Conservation (phyloP, 345 rosid genomes). For the Arabis alpina region DNA sequence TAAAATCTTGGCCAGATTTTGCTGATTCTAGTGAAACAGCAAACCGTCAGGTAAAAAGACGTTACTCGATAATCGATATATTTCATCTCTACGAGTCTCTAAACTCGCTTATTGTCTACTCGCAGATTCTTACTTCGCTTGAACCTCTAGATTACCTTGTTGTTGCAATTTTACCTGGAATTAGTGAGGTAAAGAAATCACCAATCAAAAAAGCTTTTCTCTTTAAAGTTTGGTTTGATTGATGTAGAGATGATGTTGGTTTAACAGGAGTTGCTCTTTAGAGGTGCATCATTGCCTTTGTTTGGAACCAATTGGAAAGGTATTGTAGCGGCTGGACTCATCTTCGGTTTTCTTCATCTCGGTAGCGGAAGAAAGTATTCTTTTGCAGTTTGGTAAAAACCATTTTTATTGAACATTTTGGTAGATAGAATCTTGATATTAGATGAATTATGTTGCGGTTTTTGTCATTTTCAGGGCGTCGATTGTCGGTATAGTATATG, state of each 20-base stretch:
- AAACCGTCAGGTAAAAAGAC: constrained; percentile 63
- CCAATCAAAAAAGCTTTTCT: not conserved
- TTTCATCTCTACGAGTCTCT: constrained; percentile 14
- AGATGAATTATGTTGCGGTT: not conserved
- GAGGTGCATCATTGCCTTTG: constrained; percentile 74
- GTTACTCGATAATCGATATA: not conserved
- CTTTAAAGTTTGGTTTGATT: not conserved
- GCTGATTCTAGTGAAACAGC: constrained; percentile 87
- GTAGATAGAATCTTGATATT: constrained; percentile 1
- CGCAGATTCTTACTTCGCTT: constrained; percentile 83
- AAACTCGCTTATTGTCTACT: not conserved
- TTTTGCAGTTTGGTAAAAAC: constrained; percentile 74
- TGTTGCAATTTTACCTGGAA: constrained; percentile 80
- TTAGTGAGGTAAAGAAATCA: constrained; percentile 65
- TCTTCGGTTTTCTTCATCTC: constrained; percentile 81
- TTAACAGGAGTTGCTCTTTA: constrained; percentile 80
- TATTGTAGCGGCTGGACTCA: constrained; percentile 54
- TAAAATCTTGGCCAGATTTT: constrained; percentile 80
- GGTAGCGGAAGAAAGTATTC: constrained; percentile 89
- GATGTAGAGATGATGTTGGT: not conserved
- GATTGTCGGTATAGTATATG: constrained; percentile 72
- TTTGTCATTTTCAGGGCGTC: constrained; percentile 67
- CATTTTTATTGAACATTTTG: not conserved
- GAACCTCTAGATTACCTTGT: constrained; percentile 76
- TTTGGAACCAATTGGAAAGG: constrained; percentile 71